These are phyloP conservation scores for Piromyces finnis DNA, from an alignment of 192 early-diverging fungal species.

Conservation along the genomic window DNA sequence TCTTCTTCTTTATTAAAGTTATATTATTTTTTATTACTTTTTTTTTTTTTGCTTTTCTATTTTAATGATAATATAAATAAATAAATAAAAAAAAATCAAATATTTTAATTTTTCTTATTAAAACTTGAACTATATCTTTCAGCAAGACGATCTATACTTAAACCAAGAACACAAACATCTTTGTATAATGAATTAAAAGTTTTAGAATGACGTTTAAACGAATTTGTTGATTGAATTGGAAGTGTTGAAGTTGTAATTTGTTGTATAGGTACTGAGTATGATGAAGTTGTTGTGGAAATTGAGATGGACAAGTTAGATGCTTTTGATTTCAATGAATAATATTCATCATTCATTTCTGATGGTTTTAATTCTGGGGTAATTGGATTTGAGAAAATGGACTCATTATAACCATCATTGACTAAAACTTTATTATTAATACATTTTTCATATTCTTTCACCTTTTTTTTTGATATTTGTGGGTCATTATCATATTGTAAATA, in stretches of 20 bases:
- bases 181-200: background rate
- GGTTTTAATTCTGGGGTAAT: background rate
- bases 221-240: background rate
- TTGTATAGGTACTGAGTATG: background rate
- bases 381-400: background rate
- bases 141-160: background rate
- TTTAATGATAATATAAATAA: no score
- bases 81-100: no score
- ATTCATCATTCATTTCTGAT: background rate
- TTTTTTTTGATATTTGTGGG: background rate
- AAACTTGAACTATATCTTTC: background rate
- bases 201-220: background rate
- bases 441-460: background rate
- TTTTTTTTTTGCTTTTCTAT: no score
- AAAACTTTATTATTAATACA: background rate
- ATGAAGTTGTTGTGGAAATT: background rate
- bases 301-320: background rate
- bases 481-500: background rate
- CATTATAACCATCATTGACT: background rate
- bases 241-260: background rate
- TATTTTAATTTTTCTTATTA: background rate
- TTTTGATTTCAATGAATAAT: background rate
- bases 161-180: background rate
- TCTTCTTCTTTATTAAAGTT: no score
- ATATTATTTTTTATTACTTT: no score